Conservation (phyloP, 75 land plant species). For the Picea sitchensis region DNA sequence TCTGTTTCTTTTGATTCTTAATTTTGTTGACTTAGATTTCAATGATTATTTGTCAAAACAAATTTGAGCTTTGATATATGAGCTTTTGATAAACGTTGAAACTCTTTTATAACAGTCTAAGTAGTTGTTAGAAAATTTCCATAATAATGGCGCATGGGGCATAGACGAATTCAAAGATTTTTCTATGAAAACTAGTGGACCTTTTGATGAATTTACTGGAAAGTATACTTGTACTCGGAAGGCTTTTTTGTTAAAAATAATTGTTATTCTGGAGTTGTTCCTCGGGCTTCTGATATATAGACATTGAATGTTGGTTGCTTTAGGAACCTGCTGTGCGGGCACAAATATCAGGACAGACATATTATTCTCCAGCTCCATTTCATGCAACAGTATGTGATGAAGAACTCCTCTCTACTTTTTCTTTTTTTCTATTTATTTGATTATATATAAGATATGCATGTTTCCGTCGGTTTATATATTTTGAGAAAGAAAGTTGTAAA, state of each 20-base stretch:
- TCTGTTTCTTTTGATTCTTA: neutral
- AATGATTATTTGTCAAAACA: neutral
- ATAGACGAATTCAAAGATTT: neutral
- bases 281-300: neutral
- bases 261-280: neutral
- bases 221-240: neutral
- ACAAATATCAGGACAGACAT: neutral
- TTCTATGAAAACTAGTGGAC: neutral
- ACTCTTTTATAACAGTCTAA: neutral
- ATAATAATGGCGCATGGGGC: neutral
- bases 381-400: neutral
- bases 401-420: neutral
- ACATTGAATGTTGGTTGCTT: neutral
- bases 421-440: neutral
- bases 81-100: neutral
- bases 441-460: neutral
- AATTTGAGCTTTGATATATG: neutral
- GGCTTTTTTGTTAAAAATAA: neutral
- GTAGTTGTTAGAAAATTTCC: neutral
- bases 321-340: constrained; percentile 11
- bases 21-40: neutral
- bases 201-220: neutral
- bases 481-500: neutral
- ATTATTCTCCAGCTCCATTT: constrained; percentile 3
- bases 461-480: neutral